Evolutionary conservation across 306 rosid genomes (phyloP).

Genomic region (Cucurbita pepo): DNA sequence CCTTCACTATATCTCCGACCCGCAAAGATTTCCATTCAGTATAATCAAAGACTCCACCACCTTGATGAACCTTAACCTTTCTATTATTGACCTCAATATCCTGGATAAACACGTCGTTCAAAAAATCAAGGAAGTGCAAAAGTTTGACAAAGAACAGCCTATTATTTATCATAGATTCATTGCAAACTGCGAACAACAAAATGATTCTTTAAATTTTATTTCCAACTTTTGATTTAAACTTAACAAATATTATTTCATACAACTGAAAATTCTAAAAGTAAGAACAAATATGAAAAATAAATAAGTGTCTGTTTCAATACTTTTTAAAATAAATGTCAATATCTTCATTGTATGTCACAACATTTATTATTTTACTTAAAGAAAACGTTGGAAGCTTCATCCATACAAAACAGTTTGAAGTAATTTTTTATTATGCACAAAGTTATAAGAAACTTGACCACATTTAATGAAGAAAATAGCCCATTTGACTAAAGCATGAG

Average conservation of each 20-base stretch:
- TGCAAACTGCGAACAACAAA: background rate
- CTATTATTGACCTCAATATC: conserved; percentile 79
- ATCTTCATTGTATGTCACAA: background rate
- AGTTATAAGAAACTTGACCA: background rate
- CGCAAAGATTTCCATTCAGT: conserved; percentile 73
- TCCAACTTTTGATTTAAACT: background rate
- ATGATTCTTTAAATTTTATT: background rate
- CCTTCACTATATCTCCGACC: conserved; percentile 83
- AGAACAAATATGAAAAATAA: background rate
- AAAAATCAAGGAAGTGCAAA: background rate
- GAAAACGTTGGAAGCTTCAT: background rate
- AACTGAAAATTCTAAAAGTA: background rate
- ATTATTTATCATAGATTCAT: background rate
- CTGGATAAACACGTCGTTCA: conserved; percentile 23
- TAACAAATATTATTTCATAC: background rate
- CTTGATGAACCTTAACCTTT: conserved; percentile 47
- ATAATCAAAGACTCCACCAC: conserved; percentile 39
- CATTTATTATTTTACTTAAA: background rate
- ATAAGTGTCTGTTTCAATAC: background rate
- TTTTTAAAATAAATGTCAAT: background rate
- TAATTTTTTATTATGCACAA: background rate
- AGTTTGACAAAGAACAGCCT: background rate
- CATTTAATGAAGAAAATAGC: background rate
- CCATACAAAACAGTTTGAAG: background rate
- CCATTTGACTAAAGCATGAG: background rate